Conservation (phyloP, 805 yeast genomes). For the Saccharomycopsis sp. region DNA sequence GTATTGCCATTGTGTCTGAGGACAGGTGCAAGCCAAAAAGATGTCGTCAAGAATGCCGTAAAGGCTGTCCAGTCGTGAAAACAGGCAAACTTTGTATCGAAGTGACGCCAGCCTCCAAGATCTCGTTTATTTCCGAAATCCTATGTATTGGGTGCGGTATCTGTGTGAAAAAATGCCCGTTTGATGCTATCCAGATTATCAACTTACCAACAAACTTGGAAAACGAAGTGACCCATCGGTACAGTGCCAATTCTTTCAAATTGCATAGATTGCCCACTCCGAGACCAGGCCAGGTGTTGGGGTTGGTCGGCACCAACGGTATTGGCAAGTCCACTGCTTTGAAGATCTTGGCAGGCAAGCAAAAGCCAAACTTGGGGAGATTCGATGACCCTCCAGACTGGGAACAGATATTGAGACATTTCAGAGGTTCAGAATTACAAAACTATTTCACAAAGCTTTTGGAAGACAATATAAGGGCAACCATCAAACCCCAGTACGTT, state of each 20-base stretch:
- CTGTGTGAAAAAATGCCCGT: constrained; percentile 97
- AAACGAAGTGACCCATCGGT: constrained; percentile 88
- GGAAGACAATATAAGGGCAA: constrained; percentile 92
- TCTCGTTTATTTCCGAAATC: constrained; percentile 89
- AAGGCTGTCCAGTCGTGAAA: constrained; percentile 94
- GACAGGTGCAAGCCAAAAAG: constrained; percentile 98
- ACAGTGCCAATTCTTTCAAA: constrained; percentile 95
- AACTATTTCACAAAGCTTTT: constrained; percentile 89
- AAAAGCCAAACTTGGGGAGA: constrained; percentile 91
- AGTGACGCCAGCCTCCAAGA: constrained; percentile 81
- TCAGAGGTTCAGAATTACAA: constrained; percentile 96
- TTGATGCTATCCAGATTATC: constrained; percentile 92
- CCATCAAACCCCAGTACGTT: constrained; percentile 97
- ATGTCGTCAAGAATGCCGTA: constrained; percentile 97
- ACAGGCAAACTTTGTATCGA: constrained; percentile 98
- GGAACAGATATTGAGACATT: constrained; percentile 84
- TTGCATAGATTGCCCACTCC: constrained; percentile 96
- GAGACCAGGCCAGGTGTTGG: constrained; percentile 97
- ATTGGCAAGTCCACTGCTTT: constrained; percentile 97
- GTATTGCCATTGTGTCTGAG: constrained; percentile 92
- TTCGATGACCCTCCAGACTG: constrained; percentile 96
- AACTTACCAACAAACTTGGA: constrained; percentile 95
- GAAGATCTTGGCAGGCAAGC: constrained; percentile 94
- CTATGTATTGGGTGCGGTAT: constrained; percentile 99
- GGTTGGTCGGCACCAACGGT: constrained; percentile 98